Conservation (phyloP, 139 green algal species). For the Coelastrella sp. region DNA sequence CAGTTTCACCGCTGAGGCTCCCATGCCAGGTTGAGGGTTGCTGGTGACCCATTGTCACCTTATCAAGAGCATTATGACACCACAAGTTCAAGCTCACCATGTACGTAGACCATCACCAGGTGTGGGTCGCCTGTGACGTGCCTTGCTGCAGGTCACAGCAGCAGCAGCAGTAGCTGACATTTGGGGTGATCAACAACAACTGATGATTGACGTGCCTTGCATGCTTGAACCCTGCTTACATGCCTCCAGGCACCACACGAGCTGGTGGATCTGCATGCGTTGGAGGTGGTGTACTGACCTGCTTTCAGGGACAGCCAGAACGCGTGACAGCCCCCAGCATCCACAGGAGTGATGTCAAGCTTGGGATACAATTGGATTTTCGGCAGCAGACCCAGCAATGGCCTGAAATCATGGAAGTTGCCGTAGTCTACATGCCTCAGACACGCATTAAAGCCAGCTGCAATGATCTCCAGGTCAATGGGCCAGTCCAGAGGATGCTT, state of each 20-base stretch:
- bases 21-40: background rate
- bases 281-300: background rate
- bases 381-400: background rate
- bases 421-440: constrained; percentile 4
- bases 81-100: background rate
- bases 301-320: constrained; percentile 10
- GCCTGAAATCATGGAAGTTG: constrained; percentile 14
- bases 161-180: background rate
- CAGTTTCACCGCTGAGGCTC: too few relatives aligned
- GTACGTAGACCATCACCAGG: constrained; percentile 28
- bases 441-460: background rate
- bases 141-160: background rate
- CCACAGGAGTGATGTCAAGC: background rate
- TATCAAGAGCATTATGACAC: background rate
- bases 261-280: background rate
- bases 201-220: too few relatives aligned
- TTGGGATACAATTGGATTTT: background rate
- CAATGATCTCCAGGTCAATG: constrained; percentile 10
- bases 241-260: background rate
- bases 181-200: too few relatives aligned
- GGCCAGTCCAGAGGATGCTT: background rate
- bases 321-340: constrained; percentile 9
- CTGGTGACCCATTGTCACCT: background rate
- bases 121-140: background rate
- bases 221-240: too few relatives aligned